Evolutionary conservation across 306 rosid genomes (phyloP).

Genomic region (Hylodesmum podocarpum): DNA sequence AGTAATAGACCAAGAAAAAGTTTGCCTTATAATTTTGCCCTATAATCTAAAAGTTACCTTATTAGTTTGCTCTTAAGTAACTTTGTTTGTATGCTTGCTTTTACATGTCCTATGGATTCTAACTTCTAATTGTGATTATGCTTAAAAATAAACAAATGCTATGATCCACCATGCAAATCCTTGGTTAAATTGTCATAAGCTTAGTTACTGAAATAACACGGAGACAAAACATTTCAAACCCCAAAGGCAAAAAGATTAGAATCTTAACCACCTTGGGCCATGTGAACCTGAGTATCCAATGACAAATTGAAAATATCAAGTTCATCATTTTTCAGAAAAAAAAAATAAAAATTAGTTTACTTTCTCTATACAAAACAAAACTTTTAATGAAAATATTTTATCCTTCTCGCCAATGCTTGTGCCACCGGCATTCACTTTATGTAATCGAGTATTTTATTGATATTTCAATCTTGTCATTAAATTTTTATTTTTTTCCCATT

Average conservation of each 20-base stretch:
- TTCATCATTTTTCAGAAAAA: not conserved
- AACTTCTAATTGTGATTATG: not conserved
- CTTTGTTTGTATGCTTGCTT: too few relatives aligned
- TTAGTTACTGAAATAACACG: not conserved
- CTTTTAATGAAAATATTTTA: not conserved
- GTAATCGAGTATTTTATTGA: not conserved
- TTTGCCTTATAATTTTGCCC: too few relatives aligned
- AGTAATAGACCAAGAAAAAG: too few relatives aligned
- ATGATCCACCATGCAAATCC: not conserved
- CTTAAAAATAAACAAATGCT: not conserved
- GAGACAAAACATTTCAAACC: not conserved
- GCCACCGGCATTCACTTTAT: constrained; percentile 6
- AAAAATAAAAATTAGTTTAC: not conserved
- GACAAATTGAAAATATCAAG: constrained; percentile 8
- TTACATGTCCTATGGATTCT: too few relatives aligned
- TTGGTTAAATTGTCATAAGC: not conserved
- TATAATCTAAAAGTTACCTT: too few relatives aligned
- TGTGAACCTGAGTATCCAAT: constrained; percentile 17
- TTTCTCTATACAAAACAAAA: not conserved
- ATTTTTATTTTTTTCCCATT: too few relatives aligned
- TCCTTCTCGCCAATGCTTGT: not conserved
- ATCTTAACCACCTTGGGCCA: not conserved
- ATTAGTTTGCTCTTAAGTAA: too few relatives aligned
- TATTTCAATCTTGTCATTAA: too few relatives aligned
- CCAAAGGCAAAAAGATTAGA: not conserved